These are phyloP conservation scores for Apiotrichum domesticum DNA, from an alignment of 1,284 basidiomycete species.

Conservation along the genomic window DNA sequence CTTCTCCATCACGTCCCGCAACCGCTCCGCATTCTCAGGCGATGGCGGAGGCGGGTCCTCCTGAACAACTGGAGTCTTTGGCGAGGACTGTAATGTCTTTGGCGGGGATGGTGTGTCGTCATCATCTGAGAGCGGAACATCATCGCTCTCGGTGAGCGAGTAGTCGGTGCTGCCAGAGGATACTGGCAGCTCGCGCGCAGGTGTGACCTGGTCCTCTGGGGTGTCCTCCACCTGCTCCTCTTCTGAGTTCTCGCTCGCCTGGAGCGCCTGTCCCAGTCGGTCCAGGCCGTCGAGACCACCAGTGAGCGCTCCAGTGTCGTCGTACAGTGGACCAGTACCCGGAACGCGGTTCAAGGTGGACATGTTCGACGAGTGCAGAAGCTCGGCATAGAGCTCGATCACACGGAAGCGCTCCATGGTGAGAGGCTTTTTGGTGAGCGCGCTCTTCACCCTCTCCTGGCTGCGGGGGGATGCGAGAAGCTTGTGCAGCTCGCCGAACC, in stretches of 20 bases:
- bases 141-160: constrained; percentile 57
- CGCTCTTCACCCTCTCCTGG: constrained; percentile 62
- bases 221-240: constrained; percentile 25
- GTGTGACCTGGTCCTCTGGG: constrained; percentile 56
- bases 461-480: constrained; percentile 69
- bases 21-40: constrained; percentile 30
- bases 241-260: constrained; percentile 46
- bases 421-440: constrained; percentile 66
- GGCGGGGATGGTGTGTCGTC: constrained; percentile 47
- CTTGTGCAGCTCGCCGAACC: constrained; percentile 64
- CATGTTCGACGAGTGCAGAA: constrained; percentile 98
- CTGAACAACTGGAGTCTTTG: neutral
- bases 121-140: constrained; percentile 61
- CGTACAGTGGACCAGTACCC: constrained; percentile 67
- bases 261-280: constrained; percentile 71
- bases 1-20: constrained; percentile 34
- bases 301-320: constrained; percentile 67
- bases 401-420: constrained; percentile 96
- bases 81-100: neutral
- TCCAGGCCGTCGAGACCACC: constrained; percentile 76
- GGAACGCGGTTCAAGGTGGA: constrained; percentile 77
- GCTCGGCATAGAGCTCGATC: constrained; percentile 93
- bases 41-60: constrained; percentile 33
- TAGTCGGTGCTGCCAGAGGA: constrained; percentile 45
- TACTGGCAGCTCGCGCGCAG: constrained; percentile 67